Evolutionary conservation across 352 stramenopile genomes (phyloP).

Genomic region (Phytophthora palmivora): DNA sequence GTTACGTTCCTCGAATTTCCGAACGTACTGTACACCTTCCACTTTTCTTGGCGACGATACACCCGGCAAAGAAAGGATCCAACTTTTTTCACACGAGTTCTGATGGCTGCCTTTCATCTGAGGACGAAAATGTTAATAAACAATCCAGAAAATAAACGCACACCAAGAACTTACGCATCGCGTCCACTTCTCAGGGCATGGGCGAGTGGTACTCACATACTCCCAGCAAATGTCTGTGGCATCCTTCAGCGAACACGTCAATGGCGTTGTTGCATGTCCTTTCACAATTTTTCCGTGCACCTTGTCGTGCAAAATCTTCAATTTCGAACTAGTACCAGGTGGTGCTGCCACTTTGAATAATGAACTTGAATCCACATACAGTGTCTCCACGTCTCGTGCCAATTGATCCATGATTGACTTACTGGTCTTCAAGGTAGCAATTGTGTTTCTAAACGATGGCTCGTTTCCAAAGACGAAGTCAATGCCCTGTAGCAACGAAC

Average conservation of each 20-base stretch:
- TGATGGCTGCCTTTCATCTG: slow-evolving; percentile 12
- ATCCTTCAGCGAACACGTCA: slow-evolving; percentile 26
- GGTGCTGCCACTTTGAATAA: slow-evolving; percentile 10
- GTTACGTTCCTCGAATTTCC: slow-evolving; percentile 35
- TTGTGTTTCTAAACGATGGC: slow-evolving; percentile 21
- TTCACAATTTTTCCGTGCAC: slow-evolving; percentile 16
- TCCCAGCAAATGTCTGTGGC: slow-evolving; percentile 26
- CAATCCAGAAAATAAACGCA: too few species aligned
- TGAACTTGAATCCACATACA: slow-evolving; percentile 21
- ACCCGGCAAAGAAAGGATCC: slow-evolving; percentile 28
- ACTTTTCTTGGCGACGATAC: slow-evolving; percentile 23
- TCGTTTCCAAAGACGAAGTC: slow-evolving; percentile 34
- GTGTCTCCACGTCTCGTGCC: slow-evolving; percentile 10
- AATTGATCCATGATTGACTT: slow-evolving; percentile 25
- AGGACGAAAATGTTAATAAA: too few species aligned
- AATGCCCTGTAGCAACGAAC: slow-evolving; percentile 20
- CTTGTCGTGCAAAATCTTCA: slow-evolving; percentile 23
- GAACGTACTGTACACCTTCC: slow-evolving; percentile 36
- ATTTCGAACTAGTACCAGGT: slow-evolving; percentile 4
- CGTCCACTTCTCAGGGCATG: slow-evolving; percentile 34
- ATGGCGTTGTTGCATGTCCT: slow-evolving; percentile 24
- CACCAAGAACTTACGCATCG: not conserved
- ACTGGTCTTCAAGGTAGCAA: slow-evolving; percentile 23
- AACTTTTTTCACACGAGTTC: slow-evolving; percentile 39
- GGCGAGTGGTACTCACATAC: slow-evolving; percentile 27